Conservation (phyloP, 805 yeast species). For the Scheffersomyces coipomensis region DNA sequence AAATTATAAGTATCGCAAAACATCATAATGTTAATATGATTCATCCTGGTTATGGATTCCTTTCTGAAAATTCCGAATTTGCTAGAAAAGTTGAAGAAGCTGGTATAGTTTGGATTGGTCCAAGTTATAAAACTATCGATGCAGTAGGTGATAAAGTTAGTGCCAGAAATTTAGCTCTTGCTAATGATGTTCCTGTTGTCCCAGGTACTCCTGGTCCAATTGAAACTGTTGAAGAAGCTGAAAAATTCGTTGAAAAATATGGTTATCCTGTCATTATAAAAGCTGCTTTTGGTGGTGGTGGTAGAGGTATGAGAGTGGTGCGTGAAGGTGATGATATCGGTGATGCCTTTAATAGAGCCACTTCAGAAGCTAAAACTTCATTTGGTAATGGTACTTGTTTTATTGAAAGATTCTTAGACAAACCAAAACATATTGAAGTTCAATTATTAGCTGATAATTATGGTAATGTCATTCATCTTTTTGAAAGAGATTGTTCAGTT, state of each 20-base stretch:
- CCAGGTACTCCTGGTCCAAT: conserved; percentile 99
- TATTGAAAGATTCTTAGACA: conserved; percentile 91
- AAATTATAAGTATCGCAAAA: conserved; percentile 61
- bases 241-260: conserved; percentile 72
- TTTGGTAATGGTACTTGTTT: conserved; percentile 98
- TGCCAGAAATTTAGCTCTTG: conserved; percentile 83
- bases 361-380: conserved; percentile 91
- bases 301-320: conserved; percentile 99
- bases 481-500: conserved; percentile 98
- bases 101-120: conserved; percentile 97
- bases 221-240: conserved; percentile 73
- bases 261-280: conserved; percentile 97
- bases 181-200: conserved; percentile 84
- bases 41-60: conserved; percentile 81
- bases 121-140: conserved; percentile 82
- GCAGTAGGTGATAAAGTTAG: conserved; percentile 96
- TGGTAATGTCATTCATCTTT: conserved; percentile 93
- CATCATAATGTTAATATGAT: conserved; percentile 79
- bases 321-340: conserved; percentile 90
- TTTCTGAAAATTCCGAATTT: conserved; percentile 77
- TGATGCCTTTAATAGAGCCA: conserved; percentile 92
- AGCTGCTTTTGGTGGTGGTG: conserved; percentile 99
- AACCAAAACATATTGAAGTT: conserved; percentile 97
- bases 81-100: conserved; percentile 87
- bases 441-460: conserved; percentile 90